Evolutionary conservation across 208 protist species (phyloP).

Genomic region (Leishmania amazonensis): DNA sequence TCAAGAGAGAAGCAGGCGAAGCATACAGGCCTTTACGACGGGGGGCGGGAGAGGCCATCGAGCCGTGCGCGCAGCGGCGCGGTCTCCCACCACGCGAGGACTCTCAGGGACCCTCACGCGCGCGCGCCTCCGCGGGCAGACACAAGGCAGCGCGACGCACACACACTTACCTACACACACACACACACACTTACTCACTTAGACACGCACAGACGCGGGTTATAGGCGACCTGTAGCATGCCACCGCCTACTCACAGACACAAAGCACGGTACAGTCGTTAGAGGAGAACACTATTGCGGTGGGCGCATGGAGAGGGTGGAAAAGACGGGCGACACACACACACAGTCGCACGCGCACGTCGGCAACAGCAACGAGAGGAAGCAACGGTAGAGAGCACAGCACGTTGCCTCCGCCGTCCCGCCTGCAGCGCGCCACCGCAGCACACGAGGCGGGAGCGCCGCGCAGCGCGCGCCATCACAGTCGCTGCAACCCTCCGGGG

Average conservation of each 20-base stretch:
- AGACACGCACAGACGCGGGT: neutral
- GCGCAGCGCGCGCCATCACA: neutral
- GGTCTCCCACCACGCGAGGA: neutral
- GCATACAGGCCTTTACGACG: neutral
- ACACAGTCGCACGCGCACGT: neutral
- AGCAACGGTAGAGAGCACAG: neutral
- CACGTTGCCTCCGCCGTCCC: neutral
- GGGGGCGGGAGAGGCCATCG: neutral
- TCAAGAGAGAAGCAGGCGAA: neutral
- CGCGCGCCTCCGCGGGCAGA: neutral
- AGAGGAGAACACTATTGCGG: neutral
- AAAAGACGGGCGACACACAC: neutral
- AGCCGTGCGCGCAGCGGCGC: neutral
- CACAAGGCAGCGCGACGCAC: neutral
- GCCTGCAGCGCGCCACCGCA: neutral
- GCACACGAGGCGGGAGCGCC: neutral
- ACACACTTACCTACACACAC: conserved; percentile 12
- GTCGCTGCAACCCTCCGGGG: neutral
- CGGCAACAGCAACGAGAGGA: neutral
- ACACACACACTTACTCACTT: neutral
- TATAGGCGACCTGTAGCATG: neutral
- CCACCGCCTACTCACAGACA: neutral
- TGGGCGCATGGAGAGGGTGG: neutral
- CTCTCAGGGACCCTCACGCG: neutral
- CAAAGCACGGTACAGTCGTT: conserved; percentile 1